Conservation (phyloP, 225 moss, liverwort and hornwort species). For the Ulota crispa region DNA sequence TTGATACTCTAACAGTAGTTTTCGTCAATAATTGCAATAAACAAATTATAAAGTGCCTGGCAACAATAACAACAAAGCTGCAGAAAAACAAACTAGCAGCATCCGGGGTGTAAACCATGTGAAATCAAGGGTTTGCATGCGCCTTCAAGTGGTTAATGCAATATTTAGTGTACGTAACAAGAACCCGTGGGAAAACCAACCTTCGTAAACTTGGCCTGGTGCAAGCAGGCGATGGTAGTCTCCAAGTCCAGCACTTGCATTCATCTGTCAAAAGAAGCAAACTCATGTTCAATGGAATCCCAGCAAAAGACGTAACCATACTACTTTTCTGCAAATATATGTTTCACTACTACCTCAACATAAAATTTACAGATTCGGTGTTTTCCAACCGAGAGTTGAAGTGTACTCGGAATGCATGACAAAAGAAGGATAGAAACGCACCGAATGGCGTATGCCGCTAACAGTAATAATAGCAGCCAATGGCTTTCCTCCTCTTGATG, state of each 20-base stretch:
- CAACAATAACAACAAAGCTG: no score
- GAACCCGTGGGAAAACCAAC: conserved; percentile 28
- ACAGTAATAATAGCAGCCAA: conserved; percentile 74
- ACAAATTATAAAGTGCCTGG: no score
- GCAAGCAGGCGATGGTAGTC: conserved; percentile 88
- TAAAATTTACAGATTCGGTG: no score
- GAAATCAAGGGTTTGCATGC: no score
- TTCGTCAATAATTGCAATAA: no score
- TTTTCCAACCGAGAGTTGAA: neutral
- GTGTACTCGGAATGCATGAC: neutral
- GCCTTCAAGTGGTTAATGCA: no score
- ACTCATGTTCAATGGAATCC: neutral
- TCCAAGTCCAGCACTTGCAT: conserved; percentile 71
- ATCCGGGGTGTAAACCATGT: no score
- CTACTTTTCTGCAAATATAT: no score
- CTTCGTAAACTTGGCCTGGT: conserved; percentile 68
- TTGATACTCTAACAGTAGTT: no score
- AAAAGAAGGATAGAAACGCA: conserved; percentile 32
- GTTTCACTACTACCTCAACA: no score
- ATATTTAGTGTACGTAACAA: neutral
- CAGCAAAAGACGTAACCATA: no score
- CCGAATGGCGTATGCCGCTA: conserved; percentile 61
- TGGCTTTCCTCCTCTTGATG: conserved; percentile 63
- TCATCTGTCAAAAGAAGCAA: conserved; percentile 44
- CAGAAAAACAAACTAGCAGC: no score